These are phyloP conservation scores for Lentithecium fluviatile DNA, from an alignment of 495 filamentous ascomycete species.

Conservation along the genomic window DNA sequence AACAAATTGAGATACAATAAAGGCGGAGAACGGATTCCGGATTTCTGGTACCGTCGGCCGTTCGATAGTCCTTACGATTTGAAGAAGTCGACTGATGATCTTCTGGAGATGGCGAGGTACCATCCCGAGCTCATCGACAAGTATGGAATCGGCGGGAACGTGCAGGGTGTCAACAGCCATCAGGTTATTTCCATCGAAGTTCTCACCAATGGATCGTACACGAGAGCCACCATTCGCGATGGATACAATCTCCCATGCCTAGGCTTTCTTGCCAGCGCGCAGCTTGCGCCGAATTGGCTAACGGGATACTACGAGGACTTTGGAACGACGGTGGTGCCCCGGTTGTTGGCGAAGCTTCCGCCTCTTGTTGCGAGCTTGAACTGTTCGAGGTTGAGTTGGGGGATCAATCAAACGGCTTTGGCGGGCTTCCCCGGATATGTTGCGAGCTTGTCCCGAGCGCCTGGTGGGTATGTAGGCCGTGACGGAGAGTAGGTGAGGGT, in stretches of 20 bases:
- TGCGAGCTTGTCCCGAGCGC: neutral
- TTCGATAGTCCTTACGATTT: neutral
- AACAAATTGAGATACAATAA: neutral
- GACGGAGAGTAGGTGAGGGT: no score
- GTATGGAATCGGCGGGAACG: conserved; percentile 18
- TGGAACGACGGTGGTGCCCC: neutral
- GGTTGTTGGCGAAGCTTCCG: conserved; percentile 4
- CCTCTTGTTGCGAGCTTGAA: conserved; percentile 7
- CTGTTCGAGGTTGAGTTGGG: neutral
- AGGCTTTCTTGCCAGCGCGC: neutral
- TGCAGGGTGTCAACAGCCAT: conserved; percentile 14
- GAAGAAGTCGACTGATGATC: conserved; percentile 9
- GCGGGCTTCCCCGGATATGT: conserved; percentile 5
- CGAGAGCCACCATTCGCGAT: neutral
- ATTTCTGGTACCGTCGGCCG: conserved; percentile 13
- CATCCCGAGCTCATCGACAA: conserved; percentile 22
- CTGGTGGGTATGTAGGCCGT: no score
- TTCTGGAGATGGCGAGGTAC: neutral
- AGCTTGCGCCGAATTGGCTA: conserved; percentile 14
- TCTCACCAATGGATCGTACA: conserved; percentile 18
- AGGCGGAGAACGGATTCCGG: conserved; percentile 16
- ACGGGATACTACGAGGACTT: conserved; percentile 11
- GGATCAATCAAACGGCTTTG: neutral
- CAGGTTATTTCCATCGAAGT: neutral
- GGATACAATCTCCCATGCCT: conserved; percentile 21